phyloP scores from a whole-genome alignment of 2,329 filamentous ascomycete species.

The Penicillium sp. region DNA sequence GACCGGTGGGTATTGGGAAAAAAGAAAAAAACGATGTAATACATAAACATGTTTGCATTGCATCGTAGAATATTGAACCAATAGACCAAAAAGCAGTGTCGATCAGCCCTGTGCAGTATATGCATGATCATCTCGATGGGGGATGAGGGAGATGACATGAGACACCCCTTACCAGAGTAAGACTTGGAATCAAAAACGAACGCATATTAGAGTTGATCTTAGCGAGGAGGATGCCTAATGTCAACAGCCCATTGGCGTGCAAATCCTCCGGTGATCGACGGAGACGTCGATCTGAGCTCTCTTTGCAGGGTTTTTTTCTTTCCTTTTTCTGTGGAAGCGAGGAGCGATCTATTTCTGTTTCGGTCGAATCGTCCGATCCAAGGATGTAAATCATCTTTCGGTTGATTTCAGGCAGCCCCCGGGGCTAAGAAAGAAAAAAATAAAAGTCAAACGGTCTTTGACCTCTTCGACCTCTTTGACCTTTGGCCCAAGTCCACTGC shows the following conservation, averaged over 20 bases:
- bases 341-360: slow-evolving; percentile 6
- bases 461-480: background rate
- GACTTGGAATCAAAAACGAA: background rate
- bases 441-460: background rate
- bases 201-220: slow-evolving; percentile 22
- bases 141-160: background rate
- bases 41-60: background rate
- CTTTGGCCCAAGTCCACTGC: background rate
- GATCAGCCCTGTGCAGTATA: background rate
- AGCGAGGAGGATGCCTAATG: slow-evolving; percentile 26
- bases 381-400: slow-evolving; percentile 11
- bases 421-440: background rate
- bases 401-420: background rate
- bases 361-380: slow-evolving; percentile 14
- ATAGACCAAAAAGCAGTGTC: slow-evolving; percentile 14
- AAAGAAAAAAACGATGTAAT: background rate
- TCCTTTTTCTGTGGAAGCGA: background rate
- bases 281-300: slow-evolving; percentile 30
- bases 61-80: slow-evolving; percentile 32
- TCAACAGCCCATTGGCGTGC: slow-evolving; percentile 28
- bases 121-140: background rate
- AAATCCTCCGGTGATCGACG: slow-evolving; percentile 35
- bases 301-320: slow-evolving; percentile 10
- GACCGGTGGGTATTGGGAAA: background rate
- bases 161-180: background rate